A percentile compares a stretch with the other conserved stretches of the same genome.
These are phyloP conservation scores for Ophiostoma sp. DNA, from an alignment of 2,329 filamentous ascomycete genomes.

Conservation along the genomic window DNA sequence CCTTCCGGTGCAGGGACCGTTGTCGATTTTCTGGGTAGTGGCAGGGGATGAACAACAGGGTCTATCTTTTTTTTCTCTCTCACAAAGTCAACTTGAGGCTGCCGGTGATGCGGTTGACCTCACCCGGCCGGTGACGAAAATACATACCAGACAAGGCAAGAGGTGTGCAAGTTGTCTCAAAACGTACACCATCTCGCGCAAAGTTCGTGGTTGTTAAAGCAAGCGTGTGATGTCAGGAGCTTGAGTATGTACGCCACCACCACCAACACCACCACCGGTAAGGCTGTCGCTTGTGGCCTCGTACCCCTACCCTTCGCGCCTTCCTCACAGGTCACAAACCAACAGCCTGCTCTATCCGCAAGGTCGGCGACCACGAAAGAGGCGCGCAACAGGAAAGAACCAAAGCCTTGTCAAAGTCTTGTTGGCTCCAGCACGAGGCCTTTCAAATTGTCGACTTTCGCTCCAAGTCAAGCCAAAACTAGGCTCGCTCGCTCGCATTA, in stretches of 20 bases:
- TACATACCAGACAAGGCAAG: background rate
- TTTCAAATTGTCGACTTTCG: background rate
- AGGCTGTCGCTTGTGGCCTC: constrained; percentile 3
- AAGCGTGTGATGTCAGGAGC: background rate
- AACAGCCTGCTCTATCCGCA: background rate
- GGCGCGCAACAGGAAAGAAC: background rate
- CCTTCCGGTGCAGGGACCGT: background rate
- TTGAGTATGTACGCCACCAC: background rate
- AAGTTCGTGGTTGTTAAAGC: background rate
- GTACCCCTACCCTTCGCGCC: background rate
- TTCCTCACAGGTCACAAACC: background rate
- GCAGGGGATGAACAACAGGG: background rate
- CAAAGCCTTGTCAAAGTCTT: background rate
- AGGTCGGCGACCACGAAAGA: constrained; percentile 8
- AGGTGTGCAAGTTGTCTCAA: background rate
- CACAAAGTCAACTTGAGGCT: background rate
- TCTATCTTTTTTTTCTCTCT: background rate
- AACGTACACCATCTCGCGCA: background rate
- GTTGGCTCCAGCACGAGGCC: background rate
- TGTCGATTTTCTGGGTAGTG: background rate
- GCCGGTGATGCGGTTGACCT: constrained; percentile 6
- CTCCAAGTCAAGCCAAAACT: background rate
- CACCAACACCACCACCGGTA: background rate
- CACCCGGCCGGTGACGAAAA: background rate
- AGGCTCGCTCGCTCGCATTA: constrained; percentile 15